Evolutionary conservation across 148 eudicot genomes (phyloP).

Genomic region (Suaeda aralocaspica): DNA sequence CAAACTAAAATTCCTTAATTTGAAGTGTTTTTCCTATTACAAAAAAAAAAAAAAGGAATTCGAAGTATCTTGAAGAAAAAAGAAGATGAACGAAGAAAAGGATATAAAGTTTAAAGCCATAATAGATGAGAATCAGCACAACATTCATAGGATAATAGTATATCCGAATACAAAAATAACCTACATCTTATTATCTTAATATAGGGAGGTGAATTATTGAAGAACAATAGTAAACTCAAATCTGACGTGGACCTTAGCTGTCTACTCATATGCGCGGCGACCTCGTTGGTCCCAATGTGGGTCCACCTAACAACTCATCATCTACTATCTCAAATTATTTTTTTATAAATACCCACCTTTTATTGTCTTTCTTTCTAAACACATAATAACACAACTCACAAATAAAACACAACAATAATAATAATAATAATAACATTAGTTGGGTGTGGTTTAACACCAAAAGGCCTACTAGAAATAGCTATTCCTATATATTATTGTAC

Average conservation of each 20-base stretch:
- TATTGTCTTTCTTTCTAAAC: too few relatives aligned
- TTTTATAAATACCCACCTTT: slow-evolving; percentile 7
- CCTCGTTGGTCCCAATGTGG: slow-evolving; percentile 28
- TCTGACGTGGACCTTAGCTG: slow-evolving; percentile 74
- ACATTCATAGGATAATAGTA: not conserved
- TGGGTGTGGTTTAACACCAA: too few relatives aligned
- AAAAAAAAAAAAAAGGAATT: not conserved
- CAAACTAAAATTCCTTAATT: too few relatives aligned
- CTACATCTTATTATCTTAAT: not conserved
- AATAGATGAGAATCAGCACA: slow-evolving; percentile 34
- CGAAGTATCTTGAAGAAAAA: too few relatives aligned
- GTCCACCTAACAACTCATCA: slow-evolving; percentile 17
- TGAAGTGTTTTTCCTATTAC: too few relatives aligned
- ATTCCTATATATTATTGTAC: not conserved
- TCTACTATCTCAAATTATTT: too few relatives aligned
- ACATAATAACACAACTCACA: not conserved
- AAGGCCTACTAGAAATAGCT: not conserved
- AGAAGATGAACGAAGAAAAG: too few relatives aligned
- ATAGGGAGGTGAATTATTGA: slow-evolving; percentile 18
- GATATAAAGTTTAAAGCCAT: too few relatives aligned
- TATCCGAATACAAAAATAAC: slow-evolving; percentile 32
- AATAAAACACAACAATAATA: not conserved
- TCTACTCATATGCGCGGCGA: slow-evolving; percentile 48
- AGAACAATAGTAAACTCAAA: not conserved
- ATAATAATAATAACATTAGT: too few relatives aligned